Percentiles rank a stretch among this genome's conserved stretches.
phyloP scores from a whole-genome alignment of 1,284 basidiomycete species.

The Ceratobasidium sp. region DNA sequence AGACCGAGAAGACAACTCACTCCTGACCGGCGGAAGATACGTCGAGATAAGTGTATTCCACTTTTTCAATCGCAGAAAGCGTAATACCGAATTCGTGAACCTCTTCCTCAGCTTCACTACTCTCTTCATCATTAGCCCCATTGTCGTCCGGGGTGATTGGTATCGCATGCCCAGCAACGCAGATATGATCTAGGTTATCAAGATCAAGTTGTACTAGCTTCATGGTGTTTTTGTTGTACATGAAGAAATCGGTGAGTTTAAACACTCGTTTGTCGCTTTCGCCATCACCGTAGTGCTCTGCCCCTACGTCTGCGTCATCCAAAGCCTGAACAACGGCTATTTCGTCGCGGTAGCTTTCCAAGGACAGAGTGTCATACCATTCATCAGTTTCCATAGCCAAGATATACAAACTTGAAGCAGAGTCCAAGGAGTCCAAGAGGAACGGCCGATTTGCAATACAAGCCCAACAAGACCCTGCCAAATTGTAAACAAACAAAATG shows the following conservation, averaged over 20 bases:
- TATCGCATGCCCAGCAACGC: slow-evolving; percentile 15
- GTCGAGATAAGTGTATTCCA: slow-evolving; percentile 25
- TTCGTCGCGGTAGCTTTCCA: neutral
- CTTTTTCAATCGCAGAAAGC: slow-evolving; percentile 16
- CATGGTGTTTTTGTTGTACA: slow-evolving; percentile 7
- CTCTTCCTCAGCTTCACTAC: neutral
- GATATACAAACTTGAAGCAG: too few relatives aligned
- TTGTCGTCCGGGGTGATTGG: slow-evolving; percentile 30
- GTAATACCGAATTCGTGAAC: neutral
- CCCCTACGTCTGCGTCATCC: slow-evolving; percentile 19
- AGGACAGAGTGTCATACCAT: slow-evolving; percentile 17
- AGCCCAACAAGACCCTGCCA: too few relatives aligned
- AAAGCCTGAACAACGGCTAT: neutral
- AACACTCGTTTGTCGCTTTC: slow-evolving; percentile 23
- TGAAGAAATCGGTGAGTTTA: slow-evolving; percentile 26
- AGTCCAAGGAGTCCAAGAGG: too few relatives aligned
- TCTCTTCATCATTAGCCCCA: slow-evolving; percentile 6
- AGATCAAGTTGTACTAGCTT: neutral
- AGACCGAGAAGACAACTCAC: neutral
- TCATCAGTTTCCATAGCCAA: slow-evolving; percentile 29
- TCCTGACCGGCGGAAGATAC: slow-evolving; percentile 20
- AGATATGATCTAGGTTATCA: neutral
- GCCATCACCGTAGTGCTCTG: slow-evolving; percentile 2
- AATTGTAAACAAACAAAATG: too few relatives aligned
- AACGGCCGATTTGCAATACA: neutral